Evolutionary conservation across 176 grass and related monocot genomes (phyloP).

Genomic region (Paspalum vaginatum): DNA sequence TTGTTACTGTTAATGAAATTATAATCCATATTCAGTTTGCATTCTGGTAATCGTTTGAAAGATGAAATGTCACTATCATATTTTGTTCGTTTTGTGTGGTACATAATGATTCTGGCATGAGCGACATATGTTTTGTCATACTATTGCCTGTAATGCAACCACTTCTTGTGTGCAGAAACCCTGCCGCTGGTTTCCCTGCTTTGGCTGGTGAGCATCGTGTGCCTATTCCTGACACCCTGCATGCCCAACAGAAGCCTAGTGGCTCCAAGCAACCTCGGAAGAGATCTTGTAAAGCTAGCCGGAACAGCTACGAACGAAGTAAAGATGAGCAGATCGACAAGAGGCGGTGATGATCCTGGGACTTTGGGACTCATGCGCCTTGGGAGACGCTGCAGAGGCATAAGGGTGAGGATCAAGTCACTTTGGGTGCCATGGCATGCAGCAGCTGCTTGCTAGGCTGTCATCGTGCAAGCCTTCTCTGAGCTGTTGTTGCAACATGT

Average conservation of each 20-base stretch:
- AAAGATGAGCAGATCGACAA: neutral
- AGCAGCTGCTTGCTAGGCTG: neutral
- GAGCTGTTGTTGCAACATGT: neutral
- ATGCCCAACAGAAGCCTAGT: slow-evolving; percentile 21
- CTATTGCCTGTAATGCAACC: neutral
- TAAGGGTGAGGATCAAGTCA: slow-evolving; percentile 16
- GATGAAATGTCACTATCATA: neutral
- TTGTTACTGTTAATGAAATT: neutral
- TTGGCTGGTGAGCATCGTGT: slow-evolving; percentile 82
- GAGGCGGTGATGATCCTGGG: neutral
- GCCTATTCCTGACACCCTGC: slow-evolving; percentile 60
- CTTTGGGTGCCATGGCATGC: slow-evolving; percentile 4
- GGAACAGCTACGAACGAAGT: neutral
- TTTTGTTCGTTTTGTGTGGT: neutral
- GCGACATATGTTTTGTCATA: neutral
- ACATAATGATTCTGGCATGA: neutral
- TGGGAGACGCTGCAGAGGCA: slow-evolving; percentile 26
- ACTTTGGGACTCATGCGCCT: neutral
- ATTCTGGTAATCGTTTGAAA: neutral
- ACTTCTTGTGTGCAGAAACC: slow-evolving; percentile 74
- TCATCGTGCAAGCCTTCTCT: slow-evolving; percentile 9
- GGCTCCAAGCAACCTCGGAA: slow-evolving; percentile 18
- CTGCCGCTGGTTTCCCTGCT: slow-evolving; percentile 98
- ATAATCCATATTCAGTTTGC: neutral
- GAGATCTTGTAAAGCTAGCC: slow-evolving; percentile 10